Evolutionary conservation across 176 grass and related monocot genomes (phyloP), one percentile per base, ranked within the genome.

Genomic region (Paspalum notatum): DNA sequence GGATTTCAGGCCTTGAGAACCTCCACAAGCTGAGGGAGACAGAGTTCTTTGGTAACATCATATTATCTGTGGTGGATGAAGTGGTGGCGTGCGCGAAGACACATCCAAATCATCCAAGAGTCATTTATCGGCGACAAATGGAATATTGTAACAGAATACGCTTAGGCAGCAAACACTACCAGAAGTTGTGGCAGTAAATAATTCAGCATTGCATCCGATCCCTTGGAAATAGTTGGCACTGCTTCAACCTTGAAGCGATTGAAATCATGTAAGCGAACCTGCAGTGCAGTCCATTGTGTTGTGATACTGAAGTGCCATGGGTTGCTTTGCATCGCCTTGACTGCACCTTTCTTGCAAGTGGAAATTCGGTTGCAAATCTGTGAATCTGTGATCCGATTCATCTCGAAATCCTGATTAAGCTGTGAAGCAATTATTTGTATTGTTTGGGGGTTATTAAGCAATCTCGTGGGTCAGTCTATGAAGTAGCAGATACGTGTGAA

Each of bases 81-180:
- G 74, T 62, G 15, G 57, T 27, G 16, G 62, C 74, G 12, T 48
- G 57, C 10, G 22, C 62, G 42, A 77, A 77, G 57, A 77, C 22
- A 17, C 79, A 83, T 72, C 56, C 79, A 48, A 81, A 81, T 37
- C 54, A 32, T 32, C 79, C 79, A 24, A 61, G 42, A 62, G 79
- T 81, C n/a, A n/a, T n/a, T n/a, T 11, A 39, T 81, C 25, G 54
- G 43, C 11, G 79, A 81, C 53, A 81, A 71, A 60, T 71, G 66
- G 54, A 71, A 50, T 38, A 79, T 39, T 39, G 66, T 81, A 49
- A 81, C 67, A 12, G 66, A 81, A 5, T 81, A 81, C 7, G 42
- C 66, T 17, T 37, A 81, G 58, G 17, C 46, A 44, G 58, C 58
- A 62, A 15, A 32, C 47, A 49, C 47, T 14, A 49, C 3, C 32